Evolutionary conservation across 1,284 basidiomycete genomes (phyloP).

Genomic region (Pyrrhoderma lamaoense): DNA sequence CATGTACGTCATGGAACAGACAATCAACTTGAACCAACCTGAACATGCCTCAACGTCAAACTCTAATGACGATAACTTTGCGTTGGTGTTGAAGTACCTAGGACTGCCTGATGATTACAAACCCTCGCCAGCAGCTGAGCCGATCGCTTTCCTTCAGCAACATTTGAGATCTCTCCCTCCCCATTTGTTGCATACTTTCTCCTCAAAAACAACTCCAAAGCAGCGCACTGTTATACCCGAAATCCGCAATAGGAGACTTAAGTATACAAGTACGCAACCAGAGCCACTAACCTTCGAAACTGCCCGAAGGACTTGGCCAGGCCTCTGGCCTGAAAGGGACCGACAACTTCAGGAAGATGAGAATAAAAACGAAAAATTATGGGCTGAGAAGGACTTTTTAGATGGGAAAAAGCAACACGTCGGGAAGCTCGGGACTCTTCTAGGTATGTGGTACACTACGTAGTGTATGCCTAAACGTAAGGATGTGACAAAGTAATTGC

Average conservation of each 20-base stretch:
- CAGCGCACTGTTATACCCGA: conserved; percentile 52
- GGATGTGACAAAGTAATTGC: neutral
- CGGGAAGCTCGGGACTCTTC: conserved; percentile 57
- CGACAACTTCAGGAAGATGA: conserved; percentile 43
- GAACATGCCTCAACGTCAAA: neutral
- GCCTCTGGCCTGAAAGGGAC: conserved; percentile 40
- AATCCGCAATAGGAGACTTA: conserved; percentile 64
- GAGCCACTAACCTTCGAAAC: conserved; percentile 42
- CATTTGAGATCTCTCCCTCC: conserved; percentile 62
- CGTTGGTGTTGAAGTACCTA: conserved; percentile 54
- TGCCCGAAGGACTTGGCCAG: conserved; percentile 54
- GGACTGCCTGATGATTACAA: conserved; percentile 47
- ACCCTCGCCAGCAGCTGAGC: conserved; percentile 51
- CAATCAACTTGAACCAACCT: neutral
- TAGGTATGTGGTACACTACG: conserved; percentile 25
- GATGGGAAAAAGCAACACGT: conserved; percentile 51
- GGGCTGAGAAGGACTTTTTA: conserved; percentile 59
- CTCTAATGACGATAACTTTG: conserved; percentile 22
- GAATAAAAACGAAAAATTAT: conserved; percentile 56
- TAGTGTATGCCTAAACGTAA: neutral
- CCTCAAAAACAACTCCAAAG: conserved; percentile 56
- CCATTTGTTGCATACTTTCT: conserved; percentile 51
- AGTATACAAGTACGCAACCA: conserved; percentile 48
- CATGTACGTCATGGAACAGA: neutral
- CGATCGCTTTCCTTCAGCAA: conserved; percentile 53